Percentiles rank a stretch among this genome's conserved stretches.
Conservation (phyloP, 2,329 filamentous ascomycete species). For the Talaromyces sp. region DNA sequence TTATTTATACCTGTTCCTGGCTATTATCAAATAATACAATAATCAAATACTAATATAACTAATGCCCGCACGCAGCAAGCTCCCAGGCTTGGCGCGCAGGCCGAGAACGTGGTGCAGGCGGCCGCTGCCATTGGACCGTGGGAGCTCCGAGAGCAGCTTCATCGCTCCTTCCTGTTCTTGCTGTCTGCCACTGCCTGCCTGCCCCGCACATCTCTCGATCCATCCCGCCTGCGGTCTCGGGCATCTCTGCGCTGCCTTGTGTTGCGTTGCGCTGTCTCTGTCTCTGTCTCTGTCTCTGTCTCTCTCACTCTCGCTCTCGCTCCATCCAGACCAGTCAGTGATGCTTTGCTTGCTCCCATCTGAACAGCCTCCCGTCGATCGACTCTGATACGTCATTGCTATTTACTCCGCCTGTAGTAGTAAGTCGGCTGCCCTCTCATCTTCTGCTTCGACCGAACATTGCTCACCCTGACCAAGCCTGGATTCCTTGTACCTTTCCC, state of each 20-base stretch:
- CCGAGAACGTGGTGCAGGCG: conserved; percentile 11
- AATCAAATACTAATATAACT: no score
- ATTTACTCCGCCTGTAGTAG: neutral
- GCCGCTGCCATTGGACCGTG: conserved; percentile 6
- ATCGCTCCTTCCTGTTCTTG: neutral
- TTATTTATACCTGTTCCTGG: no score
- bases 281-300: neutral
- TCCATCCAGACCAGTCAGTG: neutral
- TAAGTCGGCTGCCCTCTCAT: neutral
- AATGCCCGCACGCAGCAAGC: neutral
- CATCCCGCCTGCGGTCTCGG: neutral
- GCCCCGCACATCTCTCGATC: neutral
- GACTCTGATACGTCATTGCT: neutral
- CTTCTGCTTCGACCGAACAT: neutral
- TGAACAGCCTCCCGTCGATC: neutral
- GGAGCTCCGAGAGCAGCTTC: conserved; percentile 1
- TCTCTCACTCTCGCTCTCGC: neutral
- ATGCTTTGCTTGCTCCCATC: neutral
- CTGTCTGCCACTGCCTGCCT: neutral
- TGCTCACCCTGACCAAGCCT: neutral
- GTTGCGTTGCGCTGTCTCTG: neutral
- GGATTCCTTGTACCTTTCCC: neutral
- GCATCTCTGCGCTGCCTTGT: neutral
- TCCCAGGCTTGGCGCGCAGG: neutral
- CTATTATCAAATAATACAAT: no score